Percentiles rank a stretch among this genome's conserved stretches.
Evolutionary conservation across 2,329 filamentous ascomycete genomes (phyloP).

Genomic region (Penicillium sclerotiorum): DNA sequence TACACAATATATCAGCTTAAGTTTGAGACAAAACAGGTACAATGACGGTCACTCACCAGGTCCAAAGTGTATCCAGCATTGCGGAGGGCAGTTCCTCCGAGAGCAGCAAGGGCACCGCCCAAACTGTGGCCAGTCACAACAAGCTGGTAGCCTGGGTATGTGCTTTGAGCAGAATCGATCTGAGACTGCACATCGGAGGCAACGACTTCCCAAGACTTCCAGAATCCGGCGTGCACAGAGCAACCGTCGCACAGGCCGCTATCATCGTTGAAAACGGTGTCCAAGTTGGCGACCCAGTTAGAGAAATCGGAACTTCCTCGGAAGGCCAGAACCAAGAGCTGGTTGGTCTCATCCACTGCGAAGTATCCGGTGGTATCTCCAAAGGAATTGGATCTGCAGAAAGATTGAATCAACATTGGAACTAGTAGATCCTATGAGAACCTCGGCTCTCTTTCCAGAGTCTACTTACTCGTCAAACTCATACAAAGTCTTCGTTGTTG

Average conservation of each 20-base stretch:
- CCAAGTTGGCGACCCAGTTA: slow-evolving; percentile 39
- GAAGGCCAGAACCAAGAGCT: slow-evolving; percentile 39
- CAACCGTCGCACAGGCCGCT: slow-evolving; percentile 51
- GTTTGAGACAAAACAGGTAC: not conserved
- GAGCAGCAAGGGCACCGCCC: slow-evolving; percentile 53
- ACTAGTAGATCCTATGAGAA: too few relatives aligned
- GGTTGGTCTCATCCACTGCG: slow-evolving; percentile 49
- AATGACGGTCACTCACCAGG: slow-evolving; percentile 39
- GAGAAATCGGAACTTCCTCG: slow-evolving; percentile 35
- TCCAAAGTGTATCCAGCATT: slow-evolving; percentile 43
- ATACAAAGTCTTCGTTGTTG: slow-evolving; percentile 48
- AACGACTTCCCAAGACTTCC: slow-evolving; percentile 46
- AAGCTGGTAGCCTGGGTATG: slow-evolving; percentile 46
- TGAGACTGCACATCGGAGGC: slow-evolving; percentile 42
- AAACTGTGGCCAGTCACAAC: slow-evolving; percentile 55
- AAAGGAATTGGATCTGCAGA: slow-evolving; percentile 21
- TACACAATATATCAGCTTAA: slow-evolving; percentile 14
- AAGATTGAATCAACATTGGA: not conserved
- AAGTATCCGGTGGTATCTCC: slow-evolving; percentile 53
- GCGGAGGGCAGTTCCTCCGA: slow-evolving; percentile 51
- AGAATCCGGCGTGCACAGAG: slow-evolving; percentile 51
- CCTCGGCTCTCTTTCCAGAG: not conserved
- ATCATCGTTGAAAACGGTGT: slow-evolving; percentile 27
- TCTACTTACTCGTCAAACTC: slow-evolving; percentile 53
- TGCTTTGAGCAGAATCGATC: slow-evolving; percentile 32